Base-by-base conservation (phyloP, 768 basidiomycete species). In the Vishniacozyma victoriae region DNA sequence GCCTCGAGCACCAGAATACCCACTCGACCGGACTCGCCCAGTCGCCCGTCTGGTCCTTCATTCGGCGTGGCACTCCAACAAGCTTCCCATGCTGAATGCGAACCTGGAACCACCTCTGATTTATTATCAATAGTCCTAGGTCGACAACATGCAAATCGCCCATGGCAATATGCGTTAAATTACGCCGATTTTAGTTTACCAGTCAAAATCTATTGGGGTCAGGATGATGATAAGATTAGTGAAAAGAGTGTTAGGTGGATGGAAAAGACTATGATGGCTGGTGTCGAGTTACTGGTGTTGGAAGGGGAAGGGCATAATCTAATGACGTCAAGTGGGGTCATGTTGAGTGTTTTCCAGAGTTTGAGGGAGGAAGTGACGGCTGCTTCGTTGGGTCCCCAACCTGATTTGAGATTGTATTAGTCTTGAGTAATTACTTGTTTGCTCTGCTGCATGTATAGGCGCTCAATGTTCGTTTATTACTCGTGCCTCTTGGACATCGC, bases 21-120 rank as follows among this genome's bases (percentile, higher is more conserved):
- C n/a, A n/a, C n/a, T n/a, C n/a, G n/a, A n/a, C n/a, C n/a, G n/a
- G n/a, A n/a, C n/a, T n/a, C n/a, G n/a, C n/a, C n/a, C 29, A 33
- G 9, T n/a, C n/a, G 29, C 29, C 29, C 29, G 3, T 37, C 49
- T 6, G 50, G 50, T 19, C 44, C 59, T 7, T 44, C 57, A 2
- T 58, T 96, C n/a, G 88, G 84, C 27, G 89, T 86, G 50, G 90
- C 90, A 2, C 78, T 99, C 25, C 82, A 92, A 35, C 87, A 88
- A 19, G 93, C 93, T 0, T 92, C 90, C 1, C 92, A 99, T 69
- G 85, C 92, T 2, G 93, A 97, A 69, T 90, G 89, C 4, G 80
- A 89, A 20, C 84, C 84, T 55, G 92, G 95, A 40, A 87, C 86
- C 0, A 88, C 93, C 60, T 80, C 82, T 48, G 95, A 99, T 73